Evolutionary conservation across 176 grass and related monocot species (phyloP).

Genomic region (Carex kokanica): DNA sequence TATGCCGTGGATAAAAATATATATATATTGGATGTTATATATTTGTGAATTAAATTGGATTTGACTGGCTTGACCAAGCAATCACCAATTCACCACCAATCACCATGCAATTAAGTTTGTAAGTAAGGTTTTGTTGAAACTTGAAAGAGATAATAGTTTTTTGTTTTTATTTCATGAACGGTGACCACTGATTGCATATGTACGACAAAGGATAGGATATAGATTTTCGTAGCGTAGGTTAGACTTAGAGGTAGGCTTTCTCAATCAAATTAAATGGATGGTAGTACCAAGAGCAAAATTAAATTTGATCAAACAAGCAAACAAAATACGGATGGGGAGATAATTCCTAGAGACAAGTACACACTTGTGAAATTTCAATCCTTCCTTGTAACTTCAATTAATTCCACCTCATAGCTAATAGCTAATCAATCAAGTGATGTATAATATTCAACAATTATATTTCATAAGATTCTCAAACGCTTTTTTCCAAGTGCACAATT

Average conservation of each 20-base stretch:
- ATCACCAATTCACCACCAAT: background rate
- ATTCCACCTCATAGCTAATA: conserved; percentile 1
- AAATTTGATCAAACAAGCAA: conserved; percentile 2
- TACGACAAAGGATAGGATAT: background rate
- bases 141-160: background rate
- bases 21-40: no score
- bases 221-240: background rate
- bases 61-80: background rate
- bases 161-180: background rate
- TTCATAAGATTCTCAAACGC: conserved; percentile 3
- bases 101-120: background rate
- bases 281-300: background rate
- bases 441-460: background rate
- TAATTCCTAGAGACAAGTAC: conserved; percentile 23
- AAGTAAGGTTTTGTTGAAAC: background rate
- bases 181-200: background rate
- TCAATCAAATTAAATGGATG: conserved; percentile 8
- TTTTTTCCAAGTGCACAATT: conserved; percentile 6
- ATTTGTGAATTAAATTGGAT: background rate
- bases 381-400: background rate
- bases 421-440: background rate
- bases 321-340: background rate
- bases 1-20: no score
- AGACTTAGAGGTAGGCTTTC: conserved; percentile 2
- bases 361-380: conserved; percentile 4